Evolutionary conservation across 306 rosid genomes (phyloP).

Genomic region (Lupinus albus): DNA sequence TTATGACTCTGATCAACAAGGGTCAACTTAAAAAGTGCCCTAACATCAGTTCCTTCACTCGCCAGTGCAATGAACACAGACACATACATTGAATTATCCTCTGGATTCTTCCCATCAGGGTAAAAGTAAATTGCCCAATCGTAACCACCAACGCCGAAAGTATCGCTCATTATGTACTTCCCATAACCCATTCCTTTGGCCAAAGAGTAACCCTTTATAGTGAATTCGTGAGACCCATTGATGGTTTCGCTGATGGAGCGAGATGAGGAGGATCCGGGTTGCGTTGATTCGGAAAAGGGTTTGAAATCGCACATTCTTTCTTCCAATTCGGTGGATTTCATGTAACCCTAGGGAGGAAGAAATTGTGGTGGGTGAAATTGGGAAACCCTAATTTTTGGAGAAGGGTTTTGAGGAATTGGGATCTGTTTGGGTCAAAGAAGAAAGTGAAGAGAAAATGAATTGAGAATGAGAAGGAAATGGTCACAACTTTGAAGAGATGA

Average conservation of each 20-base stretch:
- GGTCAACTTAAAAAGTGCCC: conserved; percentile 84
- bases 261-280: conserved; percentile 54
- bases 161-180: conserved; percentile 76
- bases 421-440: too few species aligned
- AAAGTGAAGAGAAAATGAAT: too few species aligned
- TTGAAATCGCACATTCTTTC: conserved; percentile 50
- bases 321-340: conserved; percentile 37
- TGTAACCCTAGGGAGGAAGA: background rate
- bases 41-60: conserved; percentile 85
- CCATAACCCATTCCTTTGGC: conserved; percentile 94
- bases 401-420: too few species aligned
- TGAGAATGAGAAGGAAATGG: too few species aligned
- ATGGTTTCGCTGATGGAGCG: conserved; percentile 77
- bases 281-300: conserved; percentile 42
- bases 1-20: conserved; percentile 73
- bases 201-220: conserved; percentile 79
- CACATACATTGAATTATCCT: conserved; percentile 75
- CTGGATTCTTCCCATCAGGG: conserved; percentile 90
- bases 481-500: too few species aligned
- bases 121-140: conserved; percentile 95
- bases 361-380: too few species aligned
- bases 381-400: too few species aligned
- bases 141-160: conserved; percentile 82
- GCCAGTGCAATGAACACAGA: conserved; percentile 89
- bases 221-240: conserved; percentile 79